Conservation (phyloP, 495 filamentous ascomycete species). For the Massariosphaeria phaeospora region DNA sequence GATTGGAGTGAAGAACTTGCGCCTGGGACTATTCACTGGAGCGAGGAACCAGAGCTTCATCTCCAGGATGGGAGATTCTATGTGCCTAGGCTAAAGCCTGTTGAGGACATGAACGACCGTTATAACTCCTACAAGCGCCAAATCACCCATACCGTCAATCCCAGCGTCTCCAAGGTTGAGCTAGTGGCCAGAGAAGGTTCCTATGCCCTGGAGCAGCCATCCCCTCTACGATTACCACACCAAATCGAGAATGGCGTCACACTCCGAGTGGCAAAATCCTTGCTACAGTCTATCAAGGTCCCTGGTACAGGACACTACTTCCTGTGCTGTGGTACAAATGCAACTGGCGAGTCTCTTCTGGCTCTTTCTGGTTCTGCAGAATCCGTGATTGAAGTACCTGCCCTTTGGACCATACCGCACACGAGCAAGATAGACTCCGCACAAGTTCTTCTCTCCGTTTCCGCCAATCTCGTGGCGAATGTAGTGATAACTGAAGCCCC, state of each 20-base stretch:
- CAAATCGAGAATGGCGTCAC: neutral
- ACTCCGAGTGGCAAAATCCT: neutral
- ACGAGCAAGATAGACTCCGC: too few relatives aligned
- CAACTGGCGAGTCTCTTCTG: neutral
- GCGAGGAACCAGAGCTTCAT: neutral
- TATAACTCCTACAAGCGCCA: neutral
- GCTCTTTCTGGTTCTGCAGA: too few relatives aligned
- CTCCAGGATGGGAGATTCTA: neutral
- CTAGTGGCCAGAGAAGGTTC: too few relatives aligned
- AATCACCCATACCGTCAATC: neutral
- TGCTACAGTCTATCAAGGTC: neutral
- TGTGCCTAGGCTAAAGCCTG: neutral
- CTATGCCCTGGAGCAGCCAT: too few relatives aligned
- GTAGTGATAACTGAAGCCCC: too few relatives aligned
- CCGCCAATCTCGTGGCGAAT: too few relatives aligned
- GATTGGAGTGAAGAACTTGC: neutral
- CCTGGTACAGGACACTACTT: neutral
- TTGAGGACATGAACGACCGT: neutral
- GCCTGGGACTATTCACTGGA: neutral
- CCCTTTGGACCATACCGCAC: too few relatives aligned
- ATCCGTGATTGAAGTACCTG: too few relatives aligned
- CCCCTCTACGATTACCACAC: neutral
- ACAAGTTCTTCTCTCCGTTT: too few relatives aligned
- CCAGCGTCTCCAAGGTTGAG: too few relatives aligned
- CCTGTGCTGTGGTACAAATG: neutral